Evolutionary conservation across 1,284 basidiomycete genomes (phyloP), one percentile per base, ranked within the genome.

Genomic region (Sutorius eximius): DNA sequence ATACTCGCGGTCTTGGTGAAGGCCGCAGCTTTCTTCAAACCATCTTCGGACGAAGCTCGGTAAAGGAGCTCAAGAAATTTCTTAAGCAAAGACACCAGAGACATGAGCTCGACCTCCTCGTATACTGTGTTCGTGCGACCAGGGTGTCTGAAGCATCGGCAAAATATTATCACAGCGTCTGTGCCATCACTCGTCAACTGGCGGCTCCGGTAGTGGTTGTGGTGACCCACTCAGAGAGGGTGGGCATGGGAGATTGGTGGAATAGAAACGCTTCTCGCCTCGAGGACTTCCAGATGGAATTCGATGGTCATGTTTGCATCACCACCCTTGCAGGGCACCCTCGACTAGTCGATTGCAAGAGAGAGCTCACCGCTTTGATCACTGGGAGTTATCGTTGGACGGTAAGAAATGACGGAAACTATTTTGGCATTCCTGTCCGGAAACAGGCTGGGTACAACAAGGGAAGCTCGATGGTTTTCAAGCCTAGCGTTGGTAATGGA

Each of bases 231-330:
- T 43, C 63, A 22, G 67, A 70, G 55, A 55, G 16, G 37, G 60
- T 58, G 2, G 22, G 57, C 29, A 65, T 65, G 62, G 69, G 66
- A 11, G 53, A 48, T 18, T 71, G 70, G 70, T 74, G 70, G 66
- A 18, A 18, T 0, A 53, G 3, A 42, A 71, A 68, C 22, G 44
- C 43, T 8, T 2, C 16, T 27, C 0, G 0, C 34, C 9, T 69
- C 40, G 1, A 42, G 34, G 4, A 34, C 3, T 34, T 52, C 24
- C 2, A 30, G 7, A 58, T 71, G 66, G 29, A 49, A 37, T 69
- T 71, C 8, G 64, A 69, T 34, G 68, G 33, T 24, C 49, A 69
- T 3, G 70, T 15, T 11, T 72, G 66, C 38, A 38, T 71, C 30
- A 68, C 62, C 20, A 18, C 57, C 3, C 44, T 67, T 43, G 16